Base-by-base conservation (phyloP, 2,329 filamentous ascomycete genomes). In the Pyrenochaeta sp. region DNA sequence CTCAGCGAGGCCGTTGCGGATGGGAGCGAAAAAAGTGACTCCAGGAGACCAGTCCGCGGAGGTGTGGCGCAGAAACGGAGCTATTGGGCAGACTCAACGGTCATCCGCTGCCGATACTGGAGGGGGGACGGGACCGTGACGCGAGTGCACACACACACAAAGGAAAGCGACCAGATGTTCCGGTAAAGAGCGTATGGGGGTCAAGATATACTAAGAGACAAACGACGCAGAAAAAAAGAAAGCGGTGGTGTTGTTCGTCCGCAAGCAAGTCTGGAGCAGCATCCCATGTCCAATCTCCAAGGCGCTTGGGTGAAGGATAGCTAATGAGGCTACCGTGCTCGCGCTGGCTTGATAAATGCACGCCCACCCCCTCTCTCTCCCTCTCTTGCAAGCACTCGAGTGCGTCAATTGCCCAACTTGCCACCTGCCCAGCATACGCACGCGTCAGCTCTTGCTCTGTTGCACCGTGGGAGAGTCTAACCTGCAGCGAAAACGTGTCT, bases 181-280 rank as follows among this genome's bases (percentile, higher is more conserved):
- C 23, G 32, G 15, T 14, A 52, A 49, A 9, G 50, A 45, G 32
- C 39, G 45, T 15, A 46, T 18, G 43, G 30, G n/a, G 39, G 42
- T 23, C 35, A 47, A 11, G 7, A 10, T 7, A 10, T 35, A 15
- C 17, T 20, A 41, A 42, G 31, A 21, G 27, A 35, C 20, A 20
- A 20, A 35, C 20, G 31, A 20, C 39, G 37, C 30, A 35, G 45
- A 36, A 50, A 49, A 51, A 52, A 35, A 31, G 49, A 54, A 49
- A 42, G 50, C 50, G 54, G 17, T 45, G 41, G 49, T 58, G 54
- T 52, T 51, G 54, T 56, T 45, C 49, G 54, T 41, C 49, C 49
- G 50, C 49, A 20, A 52, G 32, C 30, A 37, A 45, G 40, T 23
- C 10, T 15, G 39, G n/a, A 41, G 36, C 42, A 29, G 44, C 48